A percentile compares a stretch with the other conserved stretches of the same genome.
phyloP scores from a whole-genome alignment of 2,329 filamentous ascomycete genomes.

The Lachnellula arida region DNA sequence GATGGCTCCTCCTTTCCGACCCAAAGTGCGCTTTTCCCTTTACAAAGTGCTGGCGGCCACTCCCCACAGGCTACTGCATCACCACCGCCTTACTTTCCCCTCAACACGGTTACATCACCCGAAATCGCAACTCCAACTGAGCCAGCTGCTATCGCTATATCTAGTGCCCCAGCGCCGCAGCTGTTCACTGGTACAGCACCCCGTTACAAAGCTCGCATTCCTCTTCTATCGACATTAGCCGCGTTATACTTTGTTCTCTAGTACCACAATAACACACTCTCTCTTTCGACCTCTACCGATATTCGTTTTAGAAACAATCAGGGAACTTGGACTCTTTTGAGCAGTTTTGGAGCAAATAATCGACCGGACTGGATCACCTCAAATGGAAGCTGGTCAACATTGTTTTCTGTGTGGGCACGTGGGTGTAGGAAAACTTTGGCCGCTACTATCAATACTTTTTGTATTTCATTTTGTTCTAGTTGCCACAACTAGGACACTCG shows the following conservation, averaged over 20 bases:
- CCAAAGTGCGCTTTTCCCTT: conserved; percentile 13
- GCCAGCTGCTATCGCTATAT: conserved; percentile 7
- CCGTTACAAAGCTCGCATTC: not conserved
- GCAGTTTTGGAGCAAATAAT: not conserved
- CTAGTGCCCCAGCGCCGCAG: conserved; percentile 3
- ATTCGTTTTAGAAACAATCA: too few species aligned
- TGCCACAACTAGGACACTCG: not conserved
- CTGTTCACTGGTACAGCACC: conserved; percentile 8
- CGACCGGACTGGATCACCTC: not conserved
- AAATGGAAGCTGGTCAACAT: conserved; percentile 3
- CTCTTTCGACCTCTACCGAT: not conserved
- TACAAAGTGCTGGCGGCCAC: conserved; percentile 9
- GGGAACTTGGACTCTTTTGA: too few species aligned
- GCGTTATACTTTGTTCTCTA: conserved; percentile 1
- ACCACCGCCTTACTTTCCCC: conserved; percentile 6
- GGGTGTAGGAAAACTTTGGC: not conserved
- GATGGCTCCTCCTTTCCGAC: conserved; percentile 1
- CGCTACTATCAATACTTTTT: conserved; percentile 11
- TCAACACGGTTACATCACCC: conserved; percentile 3
- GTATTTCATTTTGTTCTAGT: conserved; percentile 12
- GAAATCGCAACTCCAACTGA: conserved; percentile 9
- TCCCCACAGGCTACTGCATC: conserved; percentile 10
- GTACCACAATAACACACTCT: not conserved
- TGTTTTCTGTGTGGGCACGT: conserved; percentile 1
- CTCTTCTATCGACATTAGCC: conserved; percentile 1